A percentile compares a stretch with the other conserved stretches of the same genome.
Conservation (phyloP, 441 rosid genomes). For the Brassica hybrid region DNA sequence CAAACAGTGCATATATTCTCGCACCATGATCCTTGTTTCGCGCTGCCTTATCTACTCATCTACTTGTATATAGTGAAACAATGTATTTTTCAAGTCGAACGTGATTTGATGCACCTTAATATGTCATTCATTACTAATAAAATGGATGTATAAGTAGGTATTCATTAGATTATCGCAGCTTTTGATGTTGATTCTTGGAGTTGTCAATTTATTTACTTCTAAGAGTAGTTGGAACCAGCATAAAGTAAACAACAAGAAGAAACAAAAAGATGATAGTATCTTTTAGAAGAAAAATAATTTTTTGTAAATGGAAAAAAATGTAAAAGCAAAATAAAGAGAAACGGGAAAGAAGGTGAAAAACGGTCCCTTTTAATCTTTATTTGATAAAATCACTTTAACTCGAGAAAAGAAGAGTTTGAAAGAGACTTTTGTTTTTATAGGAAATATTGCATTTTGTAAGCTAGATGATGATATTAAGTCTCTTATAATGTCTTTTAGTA, state of each 20-base stretch:
- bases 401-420: conserved; percentile 20
- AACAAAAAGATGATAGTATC: neutral
- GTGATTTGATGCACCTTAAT: no score
- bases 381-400: conserved; percentile 4
- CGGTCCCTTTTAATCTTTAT: conserved; percentile 35
- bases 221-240: neutral
- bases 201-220: neutral
- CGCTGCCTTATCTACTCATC: conserved; percentile 39
- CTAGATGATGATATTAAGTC: neutral
- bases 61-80: neutral
- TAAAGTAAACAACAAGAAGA: conserved; percentile 20
- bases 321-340: conserved; percentile 17
- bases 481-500: neutral
- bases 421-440: neutral
- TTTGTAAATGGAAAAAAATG: conserved; percentile 6
- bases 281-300: neutral
- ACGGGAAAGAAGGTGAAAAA: conserved; percentile 21
- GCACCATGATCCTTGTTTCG: conserved; percentile 42
- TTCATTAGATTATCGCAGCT: neutral
- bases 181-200: conserved; percentile 17
- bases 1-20: conserved; percentile 44
- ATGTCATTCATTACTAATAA: conserved; percentile 1
- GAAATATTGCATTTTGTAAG: neutral
- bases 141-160: neutral
- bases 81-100: neutral